Evolutionary conservation across 345 rosid genomes (phyloP), one percentile per base, ranked within the genome.

Genomic region (Corchorus capsularis): DNA sequence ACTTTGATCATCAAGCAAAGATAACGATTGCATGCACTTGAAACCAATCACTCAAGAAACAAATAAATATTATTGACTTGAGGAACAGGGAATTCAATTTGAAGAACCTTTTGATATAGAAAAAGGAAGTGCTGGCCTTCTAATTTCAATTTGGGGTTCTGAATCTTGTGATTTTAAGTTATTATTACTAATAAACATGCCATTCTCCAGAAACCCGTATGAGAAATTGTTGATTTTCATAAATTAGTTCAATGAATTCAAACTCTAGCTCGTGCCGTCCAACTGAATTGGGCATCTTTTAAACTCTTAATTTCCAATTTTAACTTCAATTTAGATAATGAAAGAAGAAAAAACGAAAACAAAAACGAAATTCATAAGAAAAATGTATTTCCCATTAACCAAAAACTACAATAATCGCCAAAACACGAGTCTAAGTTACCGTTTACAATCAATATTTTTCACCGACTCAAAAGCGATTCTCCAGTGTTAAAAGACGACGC

Each of bases 401-500:
- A 15, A 59, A 27, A 72, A 59, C 13, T 19, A 72, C 37, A 56
- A 41, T 41, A 72, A 20, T 49, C 22, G 20, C 20, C 16, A 8
- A 69, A n/a, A 2, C 35, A 69, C 6, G 54, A 69, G 46, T 52
- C 53, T 43, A 8, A 3, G 59, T 69, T 22, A 8, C 62, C 10
- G 41, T 54, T 65, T 14, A 32, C 37, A 45, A 73, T 17, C 68
- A 47, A 43, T 4, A 13, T 61, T 56, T 56, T 6, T 14, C n/a
- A 14, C 19, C 47, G 19, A 35, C 74, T 77, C 34, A 72, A 67
- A 72, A 52, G 14, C 19, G 9, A 62, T 16, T 8, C 16, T 39
- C 71, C 22, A 19, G 32, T 47, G 67, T 89, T 87, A 93, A 77
- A 95, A 95, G 64, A 93, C 97, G 45, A 93, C 91, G 69, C 99